These are phyloP conservation scores for Nemophila menziesii DNA, from an alignment of 257 asterid species.

Conservation along the genomic window DNA sequence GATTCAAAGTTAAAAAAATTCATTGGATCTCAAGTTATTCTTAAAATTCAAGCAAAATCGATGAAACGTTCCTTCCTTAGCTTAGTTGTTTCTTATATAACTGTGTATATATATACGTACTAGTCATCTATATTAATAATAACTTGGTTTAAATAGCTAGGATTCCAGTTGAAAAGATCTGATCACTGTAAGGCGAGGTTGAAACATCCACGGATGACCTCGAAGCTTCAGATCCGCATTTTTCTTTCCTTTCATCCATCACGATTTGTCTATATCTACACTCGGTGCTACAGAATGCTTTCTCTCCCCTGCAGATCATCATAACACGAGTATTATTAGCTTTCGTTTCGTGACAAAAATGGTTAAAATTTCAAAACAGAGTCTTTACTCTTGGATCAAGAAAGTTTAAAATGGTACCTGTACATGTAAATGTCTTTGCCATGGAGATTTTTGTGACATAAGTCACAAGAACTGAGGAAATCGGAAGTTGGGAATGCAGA, in stretches of 20 bases:
- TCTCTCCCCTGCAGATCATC: slow-evolving; percentile 63
- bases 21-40: slow-evolving; percentile 3
- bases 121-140: background rate
- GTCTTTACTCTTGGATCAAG: too few relatives aligned
- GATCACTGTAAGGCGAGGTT: slow-evolving; percentile 36
- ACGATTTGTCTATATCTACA: slow-evolving; percentile 65
- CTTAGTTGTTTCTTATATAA: slow-evolving; percentile 7
- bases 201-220: slow-evolving; percentile 36
- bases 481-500: slow-evolving; percentile 36
- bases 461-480: slow-evolving; percentile 58
- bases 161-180: slow-evolving; percentile 50
- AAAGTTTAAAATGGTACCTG: slow-evolving; percentile 30
- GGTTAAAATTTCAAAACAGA: background rate
- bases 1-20: background rate
- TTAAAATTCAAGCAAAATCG: slow-evolving; percentile 18
- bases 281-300: slow-evolving; percentile 83
- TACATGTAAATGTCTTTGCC: slow-evolving; percentile 88
- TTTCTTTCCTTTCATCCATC: slow-evolving; percentile 61
- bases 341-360: background rate
- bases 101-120: slow-evolving; percentile 4
- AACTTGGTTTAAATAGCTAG: slow-evolving; percentile 29
- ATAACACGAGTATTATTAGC: background rate
- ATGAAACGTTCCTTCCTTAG: background rate
- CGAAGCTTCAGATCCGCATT: slow-evolving; percentile 39
- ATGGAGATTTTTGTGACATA: slow-evolving; percentile 61